A percentile compares a stretch with the other conserved stretches of the same genome.
Conservation (phyloP, 495 filamentous ascomycete genomes). For the Aspergillus campestris region DNA sequence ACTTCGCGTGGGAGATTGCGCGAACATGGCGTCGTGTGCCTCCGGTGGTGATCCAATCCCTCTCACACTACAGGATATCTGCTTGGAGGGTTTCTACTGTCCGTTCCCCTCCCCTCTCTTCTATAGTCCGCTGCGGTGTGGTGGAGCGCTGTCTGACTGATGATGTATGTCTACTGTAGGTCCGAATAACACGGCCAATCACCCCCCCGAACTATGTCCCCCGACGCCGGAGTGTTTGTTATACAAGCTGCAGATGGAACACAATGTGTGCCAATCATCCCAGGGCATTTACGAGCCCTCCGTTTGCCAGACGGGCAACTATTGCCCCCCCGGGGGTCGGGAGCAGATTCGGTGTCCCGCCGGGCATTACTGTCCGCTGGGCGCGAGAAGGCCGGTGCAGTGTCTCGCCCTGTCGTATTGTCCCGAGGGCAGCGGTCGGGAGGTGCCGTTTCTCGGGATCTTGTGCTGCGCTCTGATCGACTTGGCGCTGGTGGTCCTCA, state of each 20-base stretch:
- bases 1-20: too few species aligned
- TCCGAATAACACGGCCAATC: not conserved
- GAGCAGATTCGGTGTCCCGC: not conserved
- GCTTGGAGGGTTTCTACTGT: not conserved
- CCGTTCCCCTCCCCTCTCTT: not conserved
- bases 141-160: not conserved
- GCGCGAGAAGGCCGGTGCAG: not conserved
- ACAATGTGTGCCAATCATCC: not conserved
- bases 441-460: not conserved
- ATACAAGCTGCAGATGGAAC: not conserved
- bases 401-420: not conserved
- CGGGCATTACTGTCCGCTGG: constrained; percentile 1
- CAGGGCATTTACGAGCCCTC: not conserved
- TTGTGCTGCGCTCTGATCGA: not conserved
- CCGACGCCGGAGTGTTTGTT: not conserved
- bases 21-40: too few species aligned
- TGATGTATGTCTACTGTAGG: not conserved
- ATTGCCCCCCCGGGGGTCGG: not conserved
- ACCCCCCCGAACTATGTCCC: not conserved
- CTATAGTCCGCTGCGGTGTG: not conserved
- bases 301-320: not conserved
- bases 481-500: not conserved
- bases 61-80: not conserved
- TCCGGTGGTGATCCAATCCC: too few species aligned
- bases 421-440: not conserved